Percentiles rank a stretch among this genome's conserved stretches.
Conservation (phyloP, 1,284 basidiomycete genomes). For the Caloboletus firmus region DNA sequence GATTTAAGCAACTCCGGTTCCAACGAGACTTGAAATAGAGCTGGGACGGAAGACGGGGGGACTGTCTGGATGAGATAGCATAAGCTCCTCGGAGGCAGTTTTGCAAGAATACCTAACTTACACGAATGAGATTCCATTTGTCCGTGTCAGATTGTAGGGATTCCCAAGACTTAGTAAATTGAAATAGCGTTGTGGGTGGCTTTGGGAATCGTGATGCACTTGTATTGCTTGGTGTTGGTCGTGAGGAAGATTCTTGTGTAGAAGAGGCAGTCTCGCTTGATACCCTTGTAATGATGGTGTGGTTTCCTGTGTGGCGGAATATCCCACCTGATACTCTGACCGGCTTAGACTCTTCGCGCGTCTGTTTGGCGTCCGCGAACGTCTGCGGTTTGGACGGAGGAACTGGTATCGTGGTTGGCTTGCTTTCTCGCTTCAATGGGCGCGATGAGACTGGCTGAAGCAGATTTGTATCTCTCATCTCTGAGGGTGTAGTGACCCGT, state of each 20-base stretch:
- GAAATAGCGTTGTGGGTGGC: constrained; percentile 52
- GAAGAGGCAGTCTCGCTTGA: constrained; percentile 6
- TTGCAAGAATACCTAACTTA: constrained; percentile 30
- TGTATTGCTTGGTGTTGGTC: constrained; percentile 6
- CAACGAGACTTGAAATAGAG: constrained; percentile 63
- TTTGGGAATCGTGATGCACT: constrained; percentile 13
- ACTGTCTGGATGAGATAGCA: constrained; percentile 43
- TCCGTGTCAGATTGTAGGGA: constrained; percentile 38
- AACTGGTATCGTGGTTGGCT: constrained; percentile 5
- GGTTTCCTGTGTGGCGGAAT: constrained; percentile 53
- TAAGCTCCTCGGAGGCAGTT: not conserved
- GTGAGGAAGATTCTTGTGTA: constrained; percentile 5
- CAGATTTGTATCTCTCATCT: constrained; percentile 12
- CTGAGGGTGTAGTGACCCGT: not conserved
- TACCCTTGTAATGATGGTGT: constrained; percentile 42
- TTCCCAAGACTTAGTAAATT: constrained; percentile 58
- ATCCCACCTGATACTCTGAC: constrained; percentile 58
- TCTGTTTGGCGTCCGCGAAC: constrained; percentile 56
- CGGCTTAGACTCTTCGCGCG: constrained; percentile 44
- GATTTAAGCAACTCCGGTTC: constrained; percentile 59
- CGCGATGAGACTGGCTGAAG: constrained; percentile 35
- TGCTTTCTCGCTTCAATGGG: constrained; percentile 13
- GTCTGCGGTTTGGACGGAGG: constrained; percentile 32
- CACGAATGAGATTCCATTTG: constrained; percentile 54
- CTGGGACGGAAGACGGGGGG: constrained; percentile 51